A percentile compares a stretch with the other conserved stretches of the same genome.
Evolutionary conservation across 129 eudicot species (phyloP).

Genomic region (Artemisia argyi): DNA sequence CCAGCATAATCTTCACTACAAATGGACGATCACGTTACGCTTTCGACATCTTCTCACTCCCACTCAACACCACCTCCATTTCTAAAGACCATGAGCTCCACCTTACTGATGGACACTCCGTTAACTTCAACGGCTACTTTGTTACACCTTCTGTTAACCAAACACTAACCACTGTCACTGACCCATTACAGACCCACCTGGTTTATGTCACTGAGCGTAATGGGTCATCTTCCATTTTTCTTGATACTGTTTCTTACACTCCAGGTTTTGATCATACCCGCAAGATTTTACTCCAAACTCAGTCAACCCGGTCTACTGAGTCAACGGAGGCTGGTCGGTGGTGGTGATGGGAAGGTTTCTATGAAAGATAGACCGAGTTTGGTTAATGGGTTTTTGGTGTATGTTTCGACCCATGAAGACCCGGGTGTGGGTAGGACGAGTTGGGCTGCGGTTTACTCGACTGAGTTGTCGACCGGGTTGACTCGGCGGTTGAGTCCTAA

Average conservation of each 20-base stretch:
- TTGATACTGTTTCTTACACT: slow-evolving; percentile 35
- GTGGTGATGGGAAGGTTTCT: slow-evolving; percentile 40
- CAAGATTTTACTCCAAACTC: not conserved
- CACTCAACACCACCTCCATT: slow-evolving; percentile 24
- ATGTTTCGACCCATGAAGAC: slow-evolving; percentile 81
- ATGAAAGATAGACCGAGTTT: slow-evolving; percentile 85
- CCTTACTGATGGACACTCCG: slow-evolving; percentile 71
- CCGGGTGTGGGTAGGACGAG: slow-evolving; percentile 72
- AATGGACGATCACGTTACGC: slow-evolving; percentile 59
- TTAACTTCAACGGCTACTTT: slow-evolving; percentile 79
- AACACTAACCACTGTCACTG: not conserved
- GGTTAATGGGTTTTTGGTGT: slow-evolving; percentile 61
- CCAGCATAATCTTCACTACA: slow-evolving; percentile 62
- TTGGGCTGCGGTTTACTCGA: slow-evolving; percentile 93
- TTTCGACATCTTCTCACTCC: slow-evolving; percentile 69
- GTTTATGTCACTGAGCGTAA: slow-evolving; percentile 73
- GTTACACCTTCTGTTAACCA: slow-evolving; percentile 24
- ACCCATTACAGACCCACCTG: slow-evolving; percentile 33
- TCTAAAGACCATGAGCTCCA: slow-evolving; percentile 39
- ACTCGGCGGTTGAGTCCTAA: slow-evolving; percentile 75
- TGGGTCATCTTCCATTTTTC: slow-evolving; percentile 54
- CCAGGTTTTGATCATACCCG: not conserved
- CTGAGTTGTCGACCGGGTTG: slow-evolving; percentile 54
- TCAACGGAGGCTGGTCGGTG: slow-evolving; percentile 41
- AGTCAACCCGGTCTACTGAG: slow-evolving; percentile 21